A percentile compares a stretch with the other conserved stretches of the same genome.
Conservation (phyloP, 139 green algal genomes). For the Chlamydomonas sp. region DNA sequence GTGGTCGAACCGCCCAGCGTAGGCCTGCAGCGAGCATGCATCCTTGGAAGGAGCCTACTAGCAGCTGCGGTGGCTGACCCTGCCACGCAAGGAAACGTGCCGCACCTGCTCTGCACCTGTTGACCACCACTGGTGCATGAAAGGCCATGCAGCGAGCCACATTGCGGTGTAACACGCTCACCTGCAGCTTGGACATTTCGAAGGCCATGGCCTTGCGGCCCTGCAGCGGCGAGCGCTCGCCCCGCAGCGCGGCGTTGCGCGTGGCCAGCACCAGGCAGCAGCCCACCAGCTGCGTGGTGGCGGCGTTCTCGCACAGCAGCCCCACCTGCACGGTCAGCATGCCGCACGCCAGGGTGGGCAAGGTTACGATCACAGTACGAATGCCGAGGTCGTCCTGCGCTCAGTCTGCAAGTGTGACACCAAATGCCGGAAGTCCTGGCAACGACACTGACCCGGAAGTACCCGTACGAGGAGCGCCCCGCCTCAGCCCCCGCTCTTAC, state of each 20-base stretch:
- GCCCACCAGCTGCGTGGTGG: not conserved
- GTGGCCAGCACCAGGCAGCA: conserved; percentile 74
- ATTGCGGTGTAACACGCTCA: not conserved
- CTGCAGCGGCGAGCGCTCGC: conserved; percentile 3
- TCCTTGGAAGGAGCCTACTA: no score
- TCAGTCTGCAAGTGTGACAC: no score
- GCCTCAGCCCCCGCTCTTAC: not conserved
- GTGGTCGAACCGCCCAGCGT: conserved; percentile 5
- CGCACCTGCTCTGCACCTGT: no score
- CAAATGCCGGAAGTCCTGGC: no score
- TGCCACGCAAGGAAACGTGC: no score
- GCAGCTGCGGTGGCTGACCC: no score
- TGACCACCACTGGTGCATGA: no score
- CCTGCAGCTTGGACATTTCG: conserved; percentile 47
- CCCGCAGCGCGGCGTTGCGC: conserved; percentile 59
- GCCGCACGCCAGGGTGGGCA: not conserved
- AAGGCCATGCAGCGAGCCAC: no score
- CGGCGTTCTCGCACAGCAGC: conserved; percentile 4
- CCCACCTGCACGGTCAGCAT: conserved; percentile 4
- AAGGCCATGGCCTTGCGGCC: conserved; percentile 29
- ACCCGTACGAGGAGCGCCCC: not conserved
- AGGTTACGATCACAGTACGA: not conserved
- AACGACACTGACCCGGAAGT: conserved; percentile 1
- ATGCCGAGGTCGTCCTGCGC: conserved; percentile 28
- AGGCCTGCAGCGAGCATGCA: not conserved